Evolutionary conservation across 768 basidiomycete genomes (phyloP).

Genomic region (Pisolithus sp.): DNA sequence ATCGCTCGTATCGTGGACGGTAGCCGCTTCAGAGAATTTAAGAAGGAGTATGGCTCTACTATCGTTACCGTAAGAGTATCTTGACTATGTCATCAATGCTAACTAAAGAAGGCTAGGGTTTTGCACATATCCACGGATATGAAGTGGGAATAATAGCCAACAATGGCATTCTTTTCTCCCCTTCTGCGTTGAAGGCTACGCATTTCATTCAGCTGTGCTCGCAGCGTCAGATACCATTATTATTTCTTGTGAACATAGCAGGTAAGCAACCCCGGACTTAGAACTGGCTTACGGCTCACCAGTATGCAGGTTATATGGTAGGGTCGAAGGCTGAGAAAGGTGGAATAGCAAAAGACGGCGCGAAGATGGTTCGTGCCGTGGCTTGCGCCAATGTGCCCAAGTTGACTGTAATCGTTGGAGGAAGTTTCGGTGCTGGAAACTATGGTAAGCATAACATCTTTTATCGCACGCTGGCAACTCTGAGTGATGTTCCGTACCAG

Average conservation of each 20-base stretch:
- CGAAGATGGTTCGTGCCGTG: conserved; percentile 95
- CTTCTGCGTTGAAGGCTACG: conserved; percentile 88
- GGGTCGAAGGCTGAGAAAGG: conserved; percentile 92
- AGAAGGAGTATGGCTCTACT: conserved; percentile 89
- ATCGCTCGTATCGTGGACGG: conserved; percentile 90
- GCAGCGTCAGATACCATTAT: conserved; percentile 79
- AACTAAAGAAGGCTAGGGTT: conserved; percentile 46
- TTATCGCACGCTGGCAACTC: conserved; percentile 4
- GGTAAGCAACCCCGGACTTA: conserved; percentile 33
- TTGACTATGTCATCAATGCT: conserved; percentile 1
- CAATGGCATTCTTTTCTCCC: conserved; percentile 92
- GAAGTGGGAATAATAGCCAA: conserved; percentile 90
- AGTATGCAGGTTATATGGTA: conserved; percentile 78
- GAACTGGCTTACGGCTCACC: conserved; percentile 3
- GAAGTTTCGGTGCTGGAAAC: conserved; percentile 92
- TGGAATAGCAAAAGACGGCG: conserved; percentile 90
- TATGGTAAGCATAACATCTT: conserved; percentile 51
- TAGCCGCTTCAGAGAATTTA: conserved; percentile 89
- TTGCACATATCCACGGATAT: conserved; percentile 83
- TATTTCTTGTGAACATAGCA: conserved; percentile 96
- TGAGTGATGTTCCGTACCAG: conserved; percentile 31
- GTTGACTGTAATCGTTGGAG: conserved; percentile 87
- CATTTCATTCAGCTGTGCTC: conserved; percentile 95
- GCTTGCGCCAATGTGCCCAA: conserved; percentile 94
- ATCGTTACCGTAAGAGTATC: conserved; percentile 66